Conservation (phyloP, 495 filamentous ascomycete genomes). For the Oidiodendron maius region DNA sequence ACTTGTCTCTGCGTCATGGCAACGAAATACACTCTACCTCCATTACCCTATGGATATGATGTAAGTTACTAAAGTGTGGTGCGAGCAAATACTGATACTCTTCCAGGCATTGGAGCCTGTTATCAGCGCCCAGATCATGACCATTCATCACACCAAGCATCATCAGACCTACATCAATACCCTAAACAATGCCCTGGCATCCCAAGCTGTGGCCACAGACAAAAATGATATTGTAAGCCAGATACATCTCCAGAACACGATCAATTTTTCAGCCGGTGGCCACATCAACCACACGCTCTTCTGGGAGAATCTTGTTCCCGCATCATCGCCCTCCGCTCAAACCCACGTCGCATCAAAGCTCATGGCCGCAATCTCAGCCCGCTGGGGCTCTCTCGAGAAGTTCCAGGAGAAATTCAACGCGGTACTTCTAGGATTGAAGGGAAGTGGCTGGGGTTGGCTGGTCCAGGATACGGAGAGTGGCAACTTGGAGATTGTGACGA, state of each 20-base stretch:
- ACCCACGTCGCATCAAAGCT: conserved; percentile 4
- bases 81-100: conserved; percentile 13
- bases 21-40: conserved; percentile 2
- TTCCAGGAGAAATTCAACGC: conserved; percentile 83
- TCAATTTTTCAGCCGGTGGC: conserved; percentile 91
- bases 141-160: conserved; percentile 70
- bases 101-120: conserved; percentile 72
- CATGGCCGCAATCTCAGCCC: conserved; percentile 1
- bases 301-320: conserved; percentile 86
- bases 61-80: too few relatives aligned
- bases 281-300: conserved; percentile 94
- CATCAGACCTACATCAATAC: conserved; percentile 69
- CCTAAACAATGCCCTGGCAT: conserved; percentile 55
- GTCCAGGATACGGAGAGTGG: conserved; percentile 87
- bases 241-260: conserved; percentile 53
- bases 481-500: conserved; percentile 69
- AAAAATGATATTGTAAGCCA: conserved; percentile 21
- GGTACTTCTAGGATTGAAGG: conserved; percentile 83
- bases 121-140: conserved; percentile 94
- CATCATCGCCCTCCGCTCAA: conserved; percentile 4
- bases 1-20: too few relatives aligned
- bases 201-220: conserved; percentile 15
- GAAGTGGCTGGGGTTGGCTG: conserved; percentile 93
- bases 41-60: conserved; percentile 39
- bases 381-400: conserved; percentile 56